Percentiles rank a stretch among this genome's conserved stretches.
phyloP scores from a whole-genome alignment of 768 basidiomycete species.

The Pisolithus marmoratus region DNA sequence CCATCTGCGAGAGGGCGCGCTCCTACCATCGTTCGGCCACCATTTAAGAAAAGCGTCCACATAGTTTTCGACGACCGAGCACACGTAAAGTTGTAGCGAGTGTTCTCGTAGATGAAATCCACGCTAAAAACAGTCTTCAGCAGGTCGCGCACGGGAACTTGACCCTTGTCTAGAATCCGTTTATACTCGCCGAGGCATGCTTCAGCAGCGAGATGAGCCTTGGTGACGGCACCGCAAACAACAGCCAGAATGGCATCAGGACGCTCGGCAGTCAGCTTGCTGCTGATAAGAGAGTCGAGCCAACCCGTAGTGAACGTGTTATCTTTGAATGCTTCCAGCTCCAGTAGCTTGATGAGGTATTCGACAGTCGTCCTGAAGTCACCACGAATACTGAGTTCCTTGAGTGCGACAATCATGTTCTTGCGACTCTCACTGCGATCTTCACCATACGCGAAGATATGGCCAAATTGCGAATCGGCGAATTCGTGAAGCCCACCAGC shows the following conservation, averaged over 20 bases:
- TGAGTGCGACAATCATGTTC: constrained; percentile 99
- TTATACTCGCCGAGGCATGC: constrained; percentile 92
- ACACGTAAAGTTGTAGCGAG: constrained; percentile 92
- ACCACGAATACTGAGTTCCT: constrained; percentile 97
- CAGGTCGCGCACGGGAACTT: constrained; percentile 91
- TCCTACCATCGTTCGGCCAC: constrained; percentile 87
- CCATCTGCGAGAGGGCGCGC: constrained; percentile 92
- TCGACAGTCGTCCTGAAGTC: constrained; percentile 99
- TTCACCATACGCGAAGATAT: constrained; percentile 98
- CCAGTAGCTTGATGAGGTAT: constrained; percentile 96
- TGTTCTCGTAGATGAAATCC: constrained; percentile 97
- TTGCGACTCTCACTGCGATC: constrained; percentile 93
- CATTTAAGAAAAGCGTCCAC: constrained; percentile 96
- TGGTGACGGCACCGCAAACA: constrained; percentile 93
- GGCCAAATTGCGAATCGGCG: constrained; percentile 98
- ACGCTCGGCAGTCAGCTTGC: constrained; percentile 94
- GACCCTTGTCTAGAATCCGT: constrained; percentile 94
- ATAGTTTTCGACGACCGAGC: constrained; percentile 81
- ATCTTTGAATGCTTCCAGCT: constrained; percentile 92
- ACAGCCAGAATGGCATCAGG: constrained; percentile 92
- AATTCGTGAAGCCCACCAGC: constrained; percentile 98
- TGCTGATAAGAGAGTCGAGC: constrained; percentile 96
- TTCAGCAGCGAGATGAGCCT: constrained; percentile 86
- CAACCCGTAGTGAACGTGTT: constrained; percentile 99
- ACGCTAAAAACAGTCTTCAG: constrained; percentile 95